These are phyloP conservation scores for Aspergillus viridinutans DNA, from an alignment of 2,329 filamentous ascomycete genomes.

Conservation along the genomic window DNA sequence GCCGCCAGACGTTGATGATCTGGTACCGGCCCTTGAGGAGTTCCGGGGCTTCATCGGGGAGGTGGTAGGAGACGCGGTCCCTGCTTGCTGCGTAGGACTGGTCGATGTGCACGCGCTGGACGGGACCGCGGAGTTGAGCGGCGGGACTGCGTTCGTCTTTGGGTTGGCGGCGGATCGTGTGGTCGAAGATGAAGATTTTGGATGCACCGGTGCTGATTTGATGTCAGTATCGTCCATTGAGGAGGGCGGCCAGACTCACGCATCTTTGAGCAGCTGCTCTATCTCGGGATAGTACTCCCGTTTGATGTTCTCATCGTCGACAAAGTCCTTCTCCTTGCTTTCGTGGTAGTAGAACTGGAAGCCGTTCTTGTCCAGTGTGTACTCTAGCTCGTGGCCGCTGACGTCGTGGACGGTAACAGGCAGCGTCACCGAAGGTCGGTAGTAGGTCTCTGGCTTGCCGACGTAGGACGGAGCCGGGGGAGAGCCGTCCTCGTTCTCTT, in stretches of 20 bases:
- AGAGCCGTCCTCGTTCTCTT: slow-evolving; percentile 41
- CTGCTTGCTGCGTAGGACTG: slow-evolving; percentile 45
- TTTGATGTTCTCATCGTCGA: slow-evolving; percentile 41
- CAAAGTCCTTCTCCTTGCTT: slow-evolving; percentile 35
- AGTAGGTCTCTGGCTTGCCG: slow-evolving; percentile 38
- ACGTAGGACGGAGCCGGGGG: slow-evolving; percentile 38
- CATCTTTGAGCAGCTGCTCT: slow-evolving; percentile 44
- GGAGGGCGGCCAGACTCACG: slow-evolving; percentile 15
- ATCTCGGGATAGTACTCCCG: slow-evolving; percentile 45
- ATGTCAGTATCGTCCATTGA: neutral
- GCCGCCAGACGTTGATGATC: slow-evolving; percentile 52
- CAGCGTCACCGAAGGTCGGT: slow-evolving; percentile 37
- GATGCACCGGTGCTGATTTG: slow-evolving; percentile 37
- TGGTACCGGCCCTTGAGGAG: slow-evolving; percentile 45
- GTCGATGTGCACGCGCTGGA: slow-evolving; percentile 51
- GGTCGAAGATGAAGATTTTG: slow-evolving; percentile 48
- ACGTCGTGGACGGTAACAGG: slow-evolving; percentile 41
- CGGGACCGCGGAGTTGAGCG: slow-evolving; percentile 39
- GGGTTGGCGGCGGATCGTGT: slow-evolving; percentile 43
- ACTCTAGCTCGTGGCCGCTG: slow-evolving; percentile 40
- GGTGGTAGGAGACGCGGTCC: slow-evolving; percentile 41
- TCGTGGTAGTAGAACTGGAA: slow-evolving; percentile 44
- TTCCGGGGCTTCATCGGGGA: slow-evolving; percentile 41
- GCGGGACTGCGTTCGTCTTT: slow-evolving; percentile 31
- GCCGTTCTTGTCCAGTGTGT: slow-evolving; percentile 45